A percentile compares a stretch with the other conserved stretches of the same genome.
phyloP scores from a whole-genome alignment of 73 alveolate genomes.

The Stentor roeselii region DNA sequence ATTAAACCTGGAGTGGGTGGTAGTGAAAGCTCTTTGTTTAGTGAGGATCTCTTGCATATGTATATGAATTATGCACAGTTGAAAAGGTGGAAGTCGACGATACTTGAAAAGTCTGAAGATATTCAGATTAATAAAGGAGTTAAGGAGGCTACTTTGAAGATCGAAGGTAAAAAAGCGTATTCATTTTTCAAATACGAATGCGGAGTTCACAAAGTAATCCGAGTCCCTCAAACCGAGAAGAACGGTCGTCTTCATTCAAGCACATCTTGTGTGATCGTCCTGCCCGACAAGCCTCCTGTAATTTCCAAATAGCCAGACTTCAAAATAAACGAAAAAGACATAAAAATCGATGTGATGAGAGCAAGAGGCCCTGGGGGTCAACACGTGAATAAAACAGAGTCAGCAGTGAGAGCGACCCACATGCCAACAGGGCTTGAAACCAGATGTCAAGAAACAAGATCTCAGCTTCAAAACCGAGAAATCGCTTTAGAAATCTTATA shows the following conservation, averaged over 20 bases:
- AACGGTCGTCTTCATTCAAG: constrained; percentile 80
- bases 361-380: constrained; percentile 92
- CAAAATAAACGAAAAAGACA: constrained; percentile 66
- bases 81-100: constrained; percentile 45
- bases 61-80: constrained; percentile 38
- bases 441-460: constrained; percentile 71
- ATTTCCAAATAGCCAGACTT: too few species aligned
- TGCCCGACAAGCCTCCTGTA: constrained; percentile 70
- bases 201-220: constrained; percentile 87
- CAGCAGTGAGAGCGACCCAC: constrained; percentile 82
- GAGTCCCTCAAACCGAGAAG: constrained; percentile 88
- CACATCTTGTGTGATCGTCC: constrained; percentile 68
- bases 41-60: constrained; percentile 75
- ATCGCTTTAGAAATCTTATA: constrained; percentile 59
- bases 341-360: constrained; percentile 67
- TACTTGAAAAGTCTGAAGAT: constrained; percentile 43
- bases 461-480: constrained; percentile 65
- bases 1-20: constrained; percentile 88
- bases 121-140: constrained; percentile 58
- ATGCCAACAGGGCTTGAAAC: constrained; percentile 81
- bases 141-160: constrained; percentile 52
- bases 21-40: constrained; percentile 69
- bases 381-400: constrained; percentile 85
- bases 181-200: constrained; percentile 60
- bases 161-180: constrained; percentile 59